Percentiles rank a stretch among this genome's conserved stretches.
These are phyloP conservation scores for Rhododendron molle DNA, from an alignment of 148 eudicot genomes.

Conservation along the genomic window DNA sequence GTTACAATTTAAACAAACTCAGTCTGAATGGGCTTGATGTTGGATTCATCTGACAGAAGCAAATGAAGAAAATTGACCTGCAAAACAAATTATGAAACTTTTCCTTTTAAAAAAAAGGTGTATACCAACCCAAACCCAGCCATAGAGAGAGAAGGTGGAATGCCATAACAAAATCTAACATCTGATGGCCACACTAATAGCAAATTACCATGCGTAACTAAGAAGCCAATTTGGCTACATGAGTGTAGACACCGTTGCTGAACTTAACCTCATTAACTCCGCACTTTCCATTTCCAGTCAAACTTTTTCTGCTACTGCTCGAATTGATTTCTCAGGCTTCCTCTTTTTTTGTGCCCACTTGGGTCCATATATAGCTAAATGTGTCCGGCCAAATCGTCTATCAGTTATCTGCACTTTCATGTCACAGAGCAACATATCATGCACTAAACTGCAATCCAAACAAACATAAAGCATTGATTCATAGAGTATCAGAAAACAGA, in stretches of 20 bases:
- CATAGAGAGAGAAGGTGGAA: neutral
- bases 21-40: neutral
- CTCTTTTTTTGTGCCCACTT: slow-evolving; percentile 83
- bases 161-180: neutral
- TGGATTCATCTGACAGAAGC: neutral
- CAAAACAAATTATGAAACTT: neutral
- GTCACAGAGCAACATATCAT: neutral
- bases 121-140: neutral
- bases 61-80: slow-evolving; percentile 3
- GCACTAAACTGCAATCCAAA: neutral
- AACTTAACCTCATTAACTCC: neutral
- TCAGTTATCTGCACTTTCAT: slow-evolving; percentile 66
- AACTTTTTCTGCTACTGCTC: slow-evolving; percentile 1
- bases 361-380: slow-evolving; percentile 90
- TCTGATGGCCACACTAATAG: neutral
- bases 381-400: slow-evolving; percentile 86
- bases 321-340: slow-evolving; percentile 23
- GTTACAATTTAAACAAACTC: neutral
- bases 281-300: neutral
- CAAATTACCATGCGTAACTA: slow-evolving; percentile 8
- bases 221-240: neutral
- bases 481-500: neutral
- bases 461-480: neutral
- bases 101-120: neutral
- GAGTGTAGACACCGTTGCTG: neutral